Base-by-base conservation (phyloP, 805 yeast genomes). In the Scheffersomyces stipitis region DNA sequence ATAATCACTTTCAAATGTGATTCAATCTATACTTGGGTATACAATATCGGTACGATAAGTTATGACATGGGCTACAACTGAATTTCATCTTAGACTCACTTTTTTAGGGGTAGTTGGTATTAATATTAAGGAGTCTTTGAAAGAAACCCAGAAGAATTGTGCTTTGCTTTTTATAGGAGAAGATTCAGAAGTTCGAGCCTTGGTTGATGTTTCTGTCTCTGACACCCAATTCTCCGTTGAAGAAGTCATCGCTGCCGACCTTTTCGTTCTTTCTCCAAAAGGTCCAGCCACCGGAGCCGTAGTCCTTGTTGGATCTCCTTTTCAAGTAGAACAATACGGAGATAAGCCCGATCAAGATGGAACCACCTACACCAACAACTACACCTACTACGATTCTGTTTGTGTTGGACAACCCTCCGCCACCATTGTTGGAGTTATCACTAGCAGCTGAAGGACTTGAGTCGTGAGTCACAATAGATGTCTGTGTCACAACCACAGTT, bases 191-290 rank as follows among this genome's bases (percentile, higher is more conserved):
- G 48, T 69, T 69, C 13, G 71, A 64, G 2, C 75, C 75, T 41
- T 68, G 73, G 51, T 69, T 69, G 52, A 68, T 69, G 48, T 68
- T 67, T 43, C 75, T 52, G 48, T 69, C 75, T 46, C 75, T 65
- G 9, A 69, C 74, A 24, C 75, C 75, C 46, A 69, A 62, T 47
- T 69, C 75, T 5, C 73, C 75, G 41, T 58, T 66, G 46, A 69
- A 64, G 44, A 64, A 67, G 34, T 64, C 67, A 37, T 69, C 70
- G 20, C 58, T 60, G 22, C 58, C 56, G 15, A 61, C 66, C 54
- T 69, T 67, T 46, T 66, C 73, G 37, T 63, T 60, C 56, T 66
- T 68, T 51, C 73, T 61, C 75, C 75, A 69, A 60, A 69, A 69
- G 3, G 75, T 69, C 75, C 75, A 69, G 16, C 71, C 66, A 5